phyloP scores from a whole-genome alignment of 1,139 yeast species.

The Candida dubliniensis region DNA sequence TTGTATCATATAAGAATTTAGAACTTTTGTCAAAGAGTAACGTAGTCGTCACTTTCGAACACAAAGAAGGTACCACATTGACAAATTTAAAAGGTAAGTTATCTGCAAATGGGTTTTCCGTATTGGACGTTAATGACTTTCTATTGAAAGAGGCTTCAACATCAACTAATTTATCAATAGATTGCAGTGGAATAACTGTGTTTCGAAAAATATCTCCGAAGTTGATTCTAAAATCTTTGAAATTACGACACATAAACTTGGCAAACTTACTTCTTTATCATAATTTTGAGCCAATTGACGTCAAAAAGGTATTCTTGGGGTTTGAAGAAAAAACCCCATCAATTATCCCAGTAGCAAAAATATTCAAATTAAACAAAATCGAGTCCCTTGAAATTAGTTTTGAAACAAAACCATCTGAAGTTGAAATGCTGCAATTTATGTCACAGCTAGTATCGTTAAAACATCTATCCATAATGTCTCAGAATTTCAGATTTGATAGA shows the following conservation, averaged over 20 bases:
- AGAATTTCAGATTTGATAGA: constrained; percentile 9
- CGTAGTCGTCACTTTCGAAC: constrained; percentile 1
- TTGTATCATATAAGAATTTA: constrained; percentile 1
- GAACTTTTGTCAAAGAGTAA: background rate
- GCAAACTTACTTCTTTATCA: background rate
- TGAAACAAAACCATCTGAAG: constrained; percentile 5
- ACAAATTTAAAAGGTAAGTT: background rate
- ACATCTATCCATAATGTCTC: constrained; percentile 7
- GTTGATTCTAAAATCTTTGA: background rate
- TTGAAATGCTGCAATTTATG: constrained; percentile 1
- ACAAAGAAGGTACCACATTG: background rate
- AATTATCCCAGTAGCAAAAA: background rate
- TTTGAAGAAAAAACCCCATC: constrained; percentile 4
- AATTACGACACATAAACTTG: background rate
- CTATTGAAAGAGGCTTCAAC: background rate
- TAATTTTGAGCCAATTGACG: background rate
- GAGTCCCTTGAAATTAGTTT: constrained; percentile 6
- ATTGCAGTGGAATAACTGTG: background rate
- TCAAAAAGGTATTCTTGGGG: constrained; percentile 3
- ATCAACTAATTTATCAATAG: background rate
- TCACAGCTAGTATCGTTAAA: background rate
- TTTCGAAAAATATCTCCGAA: background rate
- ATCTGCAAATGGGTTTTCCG: background rate
- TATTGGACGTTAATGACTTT: constrained; percentile 1
- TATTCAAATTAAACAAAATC: background rate